Percentiles rank a stretch among this genome's conserved stretches.
Evolutionary conservation across 768 basidiomycete genomes (phyloP).

Genomic region (Lepiota brunneoincarnata): DNA sequence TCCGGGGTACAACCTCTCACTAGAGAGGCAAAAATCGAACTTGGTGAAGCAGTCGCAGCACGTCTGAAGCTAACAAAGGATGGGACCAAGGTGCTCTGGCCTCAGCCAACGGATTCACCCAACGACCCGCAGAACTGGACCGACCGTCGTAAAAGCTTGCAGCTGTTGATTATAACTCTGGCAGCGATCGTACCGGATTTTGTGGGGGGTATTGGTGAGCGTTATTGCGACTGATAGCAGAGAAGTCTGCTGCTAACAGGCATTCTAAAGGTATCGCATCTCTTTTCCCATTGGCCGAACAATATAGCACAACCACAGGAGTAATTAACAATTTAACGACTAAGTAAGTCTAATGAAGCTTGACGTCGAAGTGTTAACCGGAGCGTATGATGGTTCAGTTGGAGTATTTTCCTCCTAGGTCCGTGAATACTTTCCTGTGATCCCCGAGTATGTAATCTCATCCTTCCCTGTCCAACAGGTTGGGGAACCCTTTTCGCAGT

Average conservation of each 20-base stretch:
- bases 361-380: neutral
- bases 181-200: slow-evolving; percentile 70
- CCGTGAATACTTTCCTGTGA: neutral
- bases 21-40: slow-evolving; percentile 62
- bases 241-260: neutral
- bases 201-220: slow-evolving; percentile 59
- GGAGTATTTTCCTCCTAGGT: slow-evolving; percentile 66
- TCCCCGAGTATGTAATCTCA: neutral
- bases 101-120: slow-evolving; percentile 59
- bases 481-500: slow-evolving; percentile 62
- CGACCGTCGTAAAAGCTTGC: slow-evolving; percentile 46
- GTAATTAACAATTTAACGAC: slow-evolving; percentile 64
- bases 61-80: slow-evolving; percentile 54
- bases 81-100: slow-evolving; percentile 63
- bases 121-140: slow-evolving; percentile 70
- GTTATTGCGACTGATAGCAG: neutral
- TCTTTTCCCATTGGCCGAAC: slow-evolving; percentile 58
- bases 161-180: slow-evolving; percentile 58
- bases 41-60: slow-evolving; percentile 52
- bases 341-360: slow-evolving; percentile 30
- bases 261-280: slow-evolving; percentile 41
- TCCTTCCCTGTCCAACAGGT: slow-evolving; percentile 35
- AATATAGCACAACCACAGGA: slow-evolving; percentile 52
- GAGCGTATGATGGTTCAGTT: slow-evolving; percentile 44
- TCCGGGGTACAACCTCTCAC: too few relatives aligned